Conservation (phyloP, 2,329 filamentous ascomycete genomes). For the Ophiocordyceps robertsii region DNA sequence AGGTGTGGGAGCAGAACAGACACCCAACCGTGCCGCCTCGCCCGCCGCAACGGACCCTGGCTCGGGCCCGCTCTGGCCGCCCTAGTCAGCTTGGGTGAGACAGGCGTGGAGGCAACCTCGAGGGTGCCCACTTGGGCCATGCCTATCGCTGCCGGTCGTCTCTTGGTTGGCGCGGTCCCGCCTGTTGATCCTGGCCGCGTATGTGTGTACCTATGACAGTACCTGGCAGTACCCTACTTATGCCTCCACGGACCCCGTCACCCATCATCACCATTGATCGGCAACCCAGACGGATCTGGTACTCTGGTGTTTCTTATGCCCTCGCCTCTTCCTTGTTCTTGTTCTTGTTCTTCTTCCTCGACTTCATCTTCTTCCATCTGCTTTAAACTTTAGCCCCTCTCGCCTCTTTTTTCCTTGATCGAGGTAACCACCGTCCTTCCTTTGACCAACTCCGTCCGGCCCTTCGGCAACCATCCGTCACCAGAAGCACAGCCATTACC, state of each 20-base stretch:
- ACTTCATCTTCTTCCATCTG: conserved; percentile 10
- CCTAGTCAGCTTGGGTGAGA: conserved; percentile 37
- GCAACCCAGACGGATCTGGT: conserved; percentile 31
- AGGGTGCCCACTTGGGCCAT: conserved; percentile 8
- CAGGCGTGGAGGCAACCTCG: conserved; percentile 22
- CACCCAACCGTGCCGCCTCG: neutral
- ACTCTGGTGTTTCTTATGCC: conserved; percentile 26
- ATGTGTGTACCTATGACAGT: conserved; percentile 10
- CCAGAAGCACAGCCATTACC: neutral
- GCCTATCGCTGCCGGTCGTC: conserved; percentile 5
- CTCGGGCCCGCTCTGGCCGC: conserved; percentile 7
- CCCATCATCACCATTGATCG: conserved; percentile 31
- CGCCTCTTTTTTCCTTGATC: conserved; percentile 9
- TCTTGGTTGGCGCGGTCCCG: conserved; percentile 8
- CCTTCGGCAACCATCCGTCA: conserved; percentile 10
- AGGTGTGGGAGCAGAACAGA: neutral
- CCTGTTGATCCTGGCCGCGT: conserved; percentile 25
- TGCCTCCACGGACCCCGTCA: conserved; percentile 30
- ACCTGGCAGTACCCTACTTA: conserved; percentile 25
- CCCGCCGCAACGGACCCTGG: conserved; percentile 6
- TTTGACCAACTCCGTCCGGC: conserved; percentile 14
- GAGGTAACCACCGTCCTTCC: conserved; percentile 29
- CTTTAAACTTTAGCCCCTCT: conserved; percentile 26
- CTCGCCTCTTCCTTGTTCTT: conserved; percentile 10
- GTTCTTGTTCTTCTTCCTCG: conserved; percentile 27